Conservation (phyloP, 306 rosid species). For the Abrus precatorius region DNA sequence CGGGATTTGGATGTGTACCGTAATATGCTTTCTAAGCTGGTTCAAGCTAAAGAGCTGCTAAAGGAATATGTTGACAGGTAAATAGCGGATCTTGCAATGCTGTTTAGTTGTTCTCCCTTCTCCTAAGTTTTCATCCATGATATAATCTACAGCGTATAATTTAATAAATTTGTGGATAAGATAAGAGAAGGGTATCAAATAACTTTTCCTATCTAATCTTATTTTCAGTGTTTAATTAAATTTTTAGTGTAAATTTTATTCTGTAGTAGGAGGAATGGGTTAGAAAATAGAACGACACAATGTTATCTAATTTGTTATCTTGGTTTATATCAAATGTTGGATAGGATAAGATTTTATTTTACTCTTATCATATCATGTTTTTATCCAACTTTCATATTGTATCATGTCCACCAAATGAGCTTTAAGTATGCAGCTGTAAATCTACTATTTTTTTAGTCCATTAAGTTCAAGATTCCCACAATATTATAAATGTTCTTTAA, state of each 20-base stretch:
- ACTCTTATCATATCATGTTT: no score
- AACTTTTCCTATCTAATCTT: no score
- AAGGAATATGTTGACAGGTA: slow-evolving; percentile 95
- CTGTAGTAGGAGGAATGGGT: no score
- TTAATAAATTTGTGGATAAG: background rate
- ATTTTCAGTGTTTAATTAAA: no score
- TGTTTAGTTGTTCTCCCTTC: slow-evolving; percentile 6
- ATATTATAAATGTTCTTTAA: background rate
- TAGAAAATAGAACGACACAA: no score
- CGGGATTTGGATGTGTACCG: slow-evolving; percentile 98
- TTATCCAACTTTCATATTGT: no score
- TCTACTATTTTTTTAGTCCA: slow-evolving; percentile 9
- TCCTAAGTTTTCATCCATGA: slow-evolving; percentile 10
- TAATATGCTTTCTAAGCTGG: slow-evolving; percentile 93
- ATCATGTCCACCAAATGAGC: no score
- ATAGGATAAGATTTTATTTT: no score
- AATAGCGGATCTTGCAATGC: slow-evolving; percentile 31
- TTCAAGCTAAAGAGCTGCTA: slow-evolving; percentile 96
- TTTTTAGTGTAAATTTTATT: no score
- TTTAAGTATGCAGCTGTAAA: background rate
- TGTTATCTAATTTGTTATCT: no score
- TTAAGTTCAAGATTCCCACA: background rate
- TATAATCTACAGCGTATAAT: background rate
- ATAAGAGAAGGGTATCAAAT: no score
- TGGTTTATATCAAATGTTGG: no score